phyloP scores from a whole-genome alignment of 83 land plant genomes.

The Thuja plicata region DNA sequence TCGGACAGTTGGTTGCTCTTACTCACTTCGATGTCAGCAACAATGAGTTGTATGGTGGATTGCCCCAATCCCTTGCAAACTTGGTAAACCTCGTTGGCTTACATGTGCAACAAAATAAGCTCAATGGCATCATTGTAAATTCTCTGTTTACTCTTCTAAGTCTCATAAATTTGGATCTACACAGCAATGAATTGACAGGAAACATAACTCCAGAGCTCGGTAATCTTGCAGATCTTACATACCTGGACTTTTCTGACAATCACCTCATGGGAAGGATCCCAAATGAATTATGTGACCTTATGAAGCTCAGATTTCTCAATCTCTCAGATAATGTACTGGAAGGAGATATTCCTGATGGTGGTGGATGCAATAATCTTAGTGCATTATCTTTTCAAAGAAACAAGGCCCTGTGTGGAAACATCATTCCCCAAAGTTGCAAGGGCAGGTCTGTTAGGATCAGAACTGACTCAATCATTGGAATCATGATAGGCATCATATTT shows the following conservation, averaged over 20 bases:
- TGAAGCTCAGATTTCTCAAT: slow-evolving; percentile 24
- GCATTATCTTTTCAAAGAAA: slow-evolving; percentile 22
- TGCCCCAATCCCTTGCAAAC: slow-evolving; percentile 42
- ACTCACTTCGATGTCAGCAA: slow-evolving; percentile 24
- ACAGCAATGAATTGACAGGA: slow-evolving; percentile 16
- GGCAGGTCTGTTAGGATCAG: slow-evolving; percentile 9
- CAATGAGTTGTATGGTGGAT: slow-evolving; percentile 29
- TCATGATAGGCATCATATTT: slow-evolving; percentile 18
- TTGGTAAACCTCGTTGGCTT: slow-evolving; percentile 45
- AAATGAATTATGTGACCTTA: slow-evolving; percentile 16
- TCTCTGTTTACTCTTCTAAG: slow-evolving; percentile 38
- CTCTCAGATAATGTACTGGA: slow-evolving; percentile 46
- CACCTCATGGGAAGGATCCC: slow-evolving; percentile 28
- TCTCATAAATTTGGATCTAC: slow-evolving; percentile 40
- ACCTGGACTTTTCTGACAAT: slow-evolving; percentile 45
- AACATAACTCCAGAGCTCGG: slow-evolving; percentile 15
- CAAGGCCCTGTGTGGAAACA: slow-evolving; percentile 33
- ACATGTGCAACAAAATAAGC: slow-evolving; percentile 47
- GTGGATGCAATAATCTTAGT: slow-evolving; percentile 32
- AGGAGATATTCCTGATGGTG: slow-evolving; percentile 20
- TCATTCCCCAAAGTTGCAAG: slow-evolving; percentile 6
- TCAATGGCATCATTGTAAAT: slow-evolving; percentile 40
- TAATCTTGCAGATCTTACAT: slow-evolving; percentile 6
- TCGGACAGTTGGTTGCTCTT: slow-evolving; percentile 19
- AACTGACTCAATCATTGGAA: slow-evolving; percentile 2